Evolutionary conservation across 169 alveolate species (phyloP), one percentile per base, ranked within the genome.

Genomic region (Cryptosporidium ubiquitum): DNA sequence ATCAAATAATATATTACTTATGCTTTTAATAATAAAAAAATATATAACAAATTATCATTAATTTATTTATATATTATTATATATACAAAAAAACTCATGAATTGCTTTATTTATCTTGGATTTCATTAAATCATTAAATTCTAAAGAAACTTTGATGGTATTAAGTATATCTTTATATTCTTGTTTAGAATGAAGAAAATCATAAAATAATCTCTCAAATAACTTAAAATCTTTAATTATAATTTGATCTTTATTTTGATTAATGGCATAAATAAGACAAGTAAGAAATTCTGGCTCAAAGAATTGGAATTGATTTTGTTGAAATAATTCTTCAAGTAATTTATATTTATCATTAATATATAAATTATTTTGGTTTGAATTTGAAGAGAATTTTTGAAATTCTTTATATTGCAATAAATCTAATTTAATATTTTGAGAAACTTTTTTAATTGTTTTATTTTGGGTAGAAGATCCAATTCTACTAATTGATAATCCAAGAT

Each of bases 401-500:
- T 51, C 69, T 26, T 35, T 26, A 49, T n/a, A 79, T 47, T 61
- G 84, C 18, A 47, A 20, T 26, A 58, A 51, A 52, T 29, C 42
- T 5, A 64, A 49, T 61, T 58, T 61, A 35, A 75, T 85, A 35
- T 61, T 23, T 29, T 35, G n/a, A 31, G 84, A 10, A 26, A 93
- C 91, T 61, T 94, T 92, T 74, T 93, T 95, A 97, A 97, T 95
- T 37, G 97, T 96, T 92, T 95, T 96, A 69, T 94, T 94, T 91
- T 97, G 98, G 40, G 99, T 99, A 33, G 99, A 98, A 39, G 99
- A 95, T 61, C 99, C 99, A 86, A 97, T 98, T 66, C 99, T 96
- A 42, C 98, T 94, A 74, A 98, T 99, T 57, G 99, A 97, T 33
- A 97, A 95, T 79, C 99, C 99, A 84, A 98, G 99, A 92, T 97